These are phyloP conservation scores for Sanghuangporus weigelae DNA, from an alignment of 1,284 basidiomycete genomes.

Conservation along the genomic window DNA sequence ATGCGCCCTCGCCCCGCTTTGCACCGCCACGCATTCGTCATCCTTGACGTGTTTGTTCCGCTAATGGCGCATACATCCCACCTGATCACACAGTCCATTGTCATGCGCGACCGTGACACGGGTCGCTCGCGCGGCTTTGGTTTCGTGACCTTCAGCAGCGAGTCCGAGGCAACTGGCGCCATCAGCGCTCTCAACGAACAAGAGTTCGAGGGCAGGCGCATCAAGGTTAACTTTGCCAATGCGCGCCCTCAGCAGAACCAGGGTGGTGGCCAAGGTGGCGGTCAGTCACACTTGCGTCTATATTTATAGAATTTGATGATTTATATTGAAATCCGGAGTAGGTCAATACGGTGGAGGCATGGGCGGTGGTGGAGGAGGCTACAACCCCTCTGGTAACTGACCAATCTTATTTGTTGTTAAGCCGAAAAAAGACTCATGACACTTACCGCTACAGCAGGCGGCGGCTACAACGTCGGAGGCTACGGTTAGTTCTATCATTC, in stretches of 20 bases:
- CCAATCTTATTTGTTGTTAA: neutral
- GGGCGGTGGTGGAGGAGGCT: slow-evolving; percentile 25
- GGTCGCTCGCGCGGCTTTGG: slow-evolving; percentile 96
- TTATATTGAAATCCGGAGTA: neutral
- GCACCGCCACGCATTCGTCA: slow-evolving; percentile 4
- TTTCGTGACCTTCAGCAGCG: slow-evolving; percentile 76
- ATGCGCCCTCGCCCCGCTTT: neutral
- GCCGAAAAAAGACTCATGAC: neutral
- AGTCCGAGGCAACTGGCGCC: slow-evolving; percentile 72
- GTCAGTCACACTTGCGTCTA: slow-evolving; percentile 18
- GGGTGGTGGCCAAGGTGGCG: slow-evolving; percentile 40
- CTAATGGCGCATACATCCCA: neutral
- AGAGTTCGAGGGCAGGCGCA: slow-evolving; percentile 89
- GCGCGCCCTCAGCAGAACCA: slow-evolving; percentile 61
- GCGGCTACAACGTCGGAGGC: slow-evolving; percentile 19
- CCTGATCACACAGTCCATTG: slow-evolving; percentile 61
- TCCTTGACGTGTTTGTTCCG: neutral
- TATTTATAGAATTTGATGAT: neutral
- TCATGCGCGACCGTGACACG: slow-evolving; percentile 97
- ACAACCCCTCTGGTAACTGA: slow-evolving; percentile 5
- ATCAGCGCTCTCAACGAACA: slow-evolving; percentile 83
- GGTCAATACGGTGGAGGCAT: slow-evolving; percentile 19
- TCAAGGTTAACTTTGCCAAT: slow-evolving; percentile 95
- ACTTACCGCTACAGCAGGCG: neutral
- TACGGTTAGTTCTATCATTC: neutral